Conservation (phyloP, 1,284 basidiomycete species). For the Malassezia arunalokei region DNA sequence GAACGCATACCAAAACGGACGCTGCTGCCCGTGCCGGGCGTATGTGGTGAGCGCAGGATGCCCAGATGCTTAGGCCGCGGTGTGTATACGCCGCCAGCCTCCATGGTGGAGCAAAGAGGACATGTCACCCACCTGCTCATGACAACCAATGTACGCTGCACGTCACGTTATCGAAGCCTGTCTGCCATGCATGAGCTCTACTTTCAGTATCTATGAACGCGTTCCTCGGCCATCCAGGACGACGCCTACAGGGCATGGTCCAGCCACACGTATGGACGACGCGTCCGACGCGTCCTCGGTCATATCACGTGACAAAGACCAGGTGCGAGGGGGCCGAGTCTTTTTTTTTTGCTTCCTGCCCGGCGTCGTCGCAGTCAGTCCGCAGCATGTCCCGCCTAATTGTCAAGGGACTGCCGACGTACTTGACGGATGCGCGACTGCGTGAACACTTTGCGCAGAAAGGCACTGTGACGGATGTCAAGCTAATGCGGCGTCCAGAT, state of each 20-base stretch:
- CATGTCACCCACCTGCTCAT: not conserved
- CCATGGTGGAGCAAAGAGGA: conserved; percentile 2
- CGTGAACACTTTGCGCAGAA: conserved; percentile 56
- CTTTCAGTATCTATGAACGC: not conserved
- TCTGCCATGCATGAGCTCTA: no score
- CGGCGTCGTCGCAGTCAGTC: no score
- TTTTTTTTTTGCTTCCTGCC: no score
- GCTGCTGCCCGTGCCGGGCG: conserved; percentile 20
- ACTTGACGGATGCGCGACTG: conserved; percentile 58
- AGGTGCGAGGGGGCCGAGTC: no score
- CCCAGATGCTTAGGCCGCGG: conserved; percentile 1
- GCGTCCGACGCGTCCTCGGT: no score
- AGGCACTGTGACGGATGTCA: conserved; percentile 65
- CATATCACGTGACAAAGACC: no score
- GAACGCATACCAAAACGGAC: conserved; percentile 20
- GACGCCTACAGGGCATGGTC: no score
- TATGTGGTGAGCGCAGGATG: conserved; percentile 18
- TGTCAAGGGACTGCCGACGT: conserved; percentile 71
- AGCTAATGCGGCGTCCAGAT: conserved; percentile 64
- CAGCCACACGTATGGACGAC: no score
- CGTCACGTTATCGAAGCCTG: no score
- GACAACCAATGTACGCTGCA: not conserved
- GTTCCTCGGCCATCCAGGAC: no score
- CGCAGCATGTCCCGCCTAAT: conserved; percentile 65
- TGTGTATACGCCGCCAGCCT: conserved; percentile 4